Conservation (phyloP, 225 moss, liverwort and hornwort genomes). For the Polytrichum commune region DNA sequence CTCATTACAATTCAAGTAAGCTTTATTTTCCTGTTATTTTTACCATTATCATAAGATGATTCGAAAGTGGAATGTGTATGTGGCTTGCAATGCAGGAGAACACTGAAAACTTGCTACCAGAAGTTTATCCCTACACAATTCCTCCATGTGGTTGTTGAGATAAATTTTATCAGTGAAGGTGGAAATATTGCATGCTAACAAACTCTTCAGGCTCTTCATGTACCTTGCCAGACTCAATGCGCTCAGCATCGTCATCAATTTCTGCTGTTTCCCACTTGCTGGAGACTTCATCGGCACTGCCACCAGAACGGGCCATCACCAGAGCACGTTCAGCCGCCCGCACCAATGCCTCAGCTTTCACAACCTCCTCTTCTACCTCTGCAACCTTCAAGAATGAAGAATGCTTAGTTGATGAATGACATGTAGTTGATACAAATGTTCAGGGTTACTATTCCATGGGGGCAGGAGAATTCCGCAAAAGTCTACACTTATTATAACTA, state of each 20-base stretch:
- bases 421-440: background rate
- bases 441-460: no score
- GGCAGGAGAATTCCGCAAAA: no score
- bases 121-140: no score
- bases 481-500: no score
- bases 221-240: slow-evolving; percentile 81
- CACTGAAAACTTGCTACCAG: no score
- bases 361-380: slow-evolving; percentile 54
- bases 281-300: slow-evolving; percentile 29
- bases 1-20: background rate
- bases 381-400: slow-evolving; percentile 55
- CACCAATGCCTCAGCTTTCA: slow-evolving; percentile 42
- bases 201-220: background rate
- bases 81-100: no score
- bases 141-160: no score
- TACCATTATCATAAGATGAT: no score
- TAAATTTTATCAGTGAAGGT: no score
- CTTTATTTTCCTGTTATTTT: background rate
- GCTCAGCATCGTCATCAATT: slow-evolving; percentile 68
- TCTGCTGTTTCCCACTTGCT: slow-evolving; percentile 55
- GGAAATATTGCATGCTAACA: no score
- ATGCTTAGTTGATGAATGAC: slow-evolving; percentile 4
- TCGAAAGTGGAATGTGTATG: no score
- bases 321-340: slow-evolving; percentile 77
- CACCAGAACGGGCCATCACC: slow-evolving; percentile 76